A percentile compares a stretch with the other conserved stretches of the same genome.
phyloP scores from a whole-genome alignment of 306 rosid species.

The Castanospermum australe region DNA sequence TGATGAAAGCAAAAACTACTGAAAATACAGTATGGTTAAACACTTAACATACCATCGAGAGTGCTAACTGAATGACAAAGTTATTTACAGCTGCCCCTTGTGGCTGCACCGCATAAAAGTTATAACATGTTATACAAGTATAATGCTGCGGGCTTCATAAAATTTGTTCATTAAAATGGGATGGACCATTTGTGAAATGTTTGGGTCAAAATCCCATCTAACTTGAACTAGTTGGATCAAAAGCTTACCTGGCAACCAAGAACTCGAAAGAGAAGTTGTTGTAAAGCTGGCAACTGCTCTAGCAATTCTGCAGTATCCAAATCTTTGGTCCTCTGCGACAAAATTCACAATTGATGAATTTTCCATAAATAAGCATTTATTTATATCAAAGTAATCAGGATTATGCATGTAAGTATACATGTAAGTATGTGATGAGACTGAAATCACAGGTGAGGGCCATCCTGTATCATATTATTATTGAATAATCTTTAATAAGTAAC shows the following conservation, averaged over 20 bases:
- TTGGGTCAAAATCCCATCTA: slow-evolving; percentile 8
- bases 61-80: slow-evolving; percentile 84
- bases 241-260: slow-evolving; percentile 83
- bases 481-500: background rate
- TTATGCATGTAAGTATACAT: background rate
- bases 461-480: background rate
- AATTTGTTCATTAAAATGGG: slow-evolving; percentile 7
- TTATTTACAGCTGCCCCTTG: slow-evolving; percentile 94
- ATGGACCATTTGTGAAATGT: background rate
- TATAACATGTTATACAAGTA: background rate
- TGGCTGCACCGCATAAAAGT: slow-evolving; percentile 63
- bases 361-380: background rate
- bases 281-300: slow-evolving; percentile 93
- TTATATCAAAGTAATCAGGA: background rate
- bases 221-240: slow-evolving; percentile 3
- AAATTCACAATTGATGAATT: slow-evolving; percentile 27
- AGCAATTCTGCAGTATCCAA: slow-evolving; percentile 85
- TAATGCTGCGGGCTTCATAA: background rate
- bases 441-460: background rate
- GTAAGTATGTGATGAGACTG: background rate
- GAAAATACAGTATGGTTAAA: slow-evolving; percentile 8
- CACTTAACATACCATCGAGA: slow-evolving; percentile 68
- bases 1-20: slow-evolving; percentile 10
- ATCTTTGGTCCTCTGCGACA: slow-evolving; percentile 94
- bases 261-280: slow-evolving; percentile 88